Evolutionary conservation across 1,284 basidiomycete genomes (phyloP).

Genomic region (Meripilus lineatus): DNA sequence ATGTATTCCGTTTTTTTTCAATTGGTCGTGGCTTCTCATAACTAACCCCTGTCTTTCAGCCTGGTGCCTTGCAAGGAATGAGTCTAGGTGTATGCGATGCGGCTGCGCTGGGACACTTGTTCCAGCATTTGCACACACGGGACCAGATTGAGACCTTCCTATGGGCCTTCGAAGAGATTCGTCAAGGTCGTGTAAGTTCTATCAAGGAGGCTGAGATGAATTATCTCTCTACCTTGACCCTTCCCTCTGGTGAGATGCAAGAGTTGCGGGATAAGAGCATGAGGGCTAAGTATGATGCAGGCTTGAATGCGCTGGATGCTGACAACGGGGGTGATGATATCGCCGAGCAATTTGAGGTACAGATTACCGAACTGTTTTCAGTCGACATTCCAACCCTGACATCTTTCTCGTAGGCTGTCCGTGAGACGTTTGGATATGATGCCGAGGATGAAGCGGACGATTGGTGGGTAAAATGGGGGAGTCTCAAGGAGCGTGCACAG

Average conservation of each 20-base stretch:
- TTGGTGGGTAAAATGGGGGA: constrained; percentile 34
- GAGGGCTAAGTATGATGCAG: constrained; percentile 17
- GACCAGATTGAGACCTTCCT: constrained; percentile 39
- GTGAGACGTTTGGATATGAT: constrained; percentile 27
- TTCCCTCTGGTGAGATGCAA: constrained; percentile 37
- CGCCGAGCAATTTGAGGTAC: constrained; percentile 1
- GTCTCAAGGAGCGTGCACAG: constrained; percentile 18
- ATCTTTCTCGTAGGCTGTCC: constrained; percentile 22
- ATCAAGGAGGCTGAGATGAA: constrained; percentile 33
- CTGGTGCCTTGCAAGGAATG: constrained; percentile 34
- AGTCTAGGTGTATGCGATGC: constrained; percentile 41
- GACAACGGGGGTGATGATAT: constrained; percentile 13
- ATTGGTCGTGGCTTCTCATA: constrained; percentile 32
- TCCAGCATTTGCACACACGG: constrained; percentile 35
- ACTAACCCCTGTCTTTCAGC: constrained; percentile 21
- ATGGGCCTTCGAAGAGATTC: constrained; percentile 41
- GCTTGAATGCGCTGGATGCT: constrained; percentile 16
- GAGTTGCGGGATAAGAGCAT: constrained; percentile 35
- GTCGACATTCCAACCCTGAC: constrained; percentile 9
- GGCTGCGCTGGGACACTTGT: constrained; percentile 41
- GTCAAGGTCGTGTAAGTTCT: constrained; percentile 32
- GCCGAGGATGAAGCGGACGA: constrained; percentile 31
- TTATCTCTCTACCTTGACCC: constrained; percentile 30
- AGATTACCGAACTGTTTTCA: no score
- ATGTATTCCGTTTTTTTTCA: constrained; percentile 30